Base-by-base conservation (phyloP, 331 rosid species). In the Rosa hybrid region DNA sequence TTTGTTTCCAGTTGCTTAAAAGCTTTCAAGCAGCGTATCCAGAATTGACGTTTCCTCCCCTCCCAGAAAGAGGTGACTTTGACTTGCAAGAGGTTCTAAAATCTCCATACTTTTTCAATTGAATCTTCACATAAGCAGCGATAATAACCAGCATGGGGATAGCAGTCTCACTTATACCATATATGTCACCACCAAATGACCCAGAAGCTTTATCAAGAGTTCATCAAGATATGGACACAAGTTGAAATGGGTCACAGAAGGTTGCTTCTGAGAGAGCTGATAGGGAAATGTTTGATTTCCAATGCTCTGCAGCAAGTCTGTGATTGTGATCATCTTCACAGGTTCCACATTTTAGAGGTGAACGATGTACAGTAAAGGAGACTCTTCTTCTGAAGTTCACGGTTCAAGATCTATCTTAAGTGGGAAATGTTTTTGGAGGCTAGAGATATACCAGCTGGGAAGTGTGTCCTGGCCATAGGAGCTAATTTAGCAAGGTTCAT, bases 31-130 rank as follows among this genome's bases (percentile, higher is more conserved):
- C 84, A 60, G 81, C 97, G 50, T 89, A 93, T 79, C 98, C 98
- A 49, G 86, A 77, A 54, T 81, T 93, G 87, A 74, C 30, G 3
- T 89, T 93, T 77, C 98, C 98, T 76, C 51, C 87, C 49, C 85
- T 93, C 75, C 97, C 94, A 3, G 82, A 78, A 84, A 90, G 94
- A 81, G 98, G 98, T 51, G 86, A 87, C 81, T 89, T 91, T 78
- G 92, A 91, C 86, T 85, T 93, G 77, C 87, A 12, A 84, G 85
- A 85, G 87, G 97, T 93, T 86, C 91, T 89, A 12, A 75, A 87
- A 53, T 91, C 97, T 49, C 98, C 92, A 0, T 91, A 93, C 89
- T 89, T 93, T 75, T 91, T 93, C 91, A 93, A 91, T 89, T 91
- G 86, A 90, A 76, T 71, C 63, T 83, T 27, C 59, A 73, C 81